phyloP scores from a whole-genome alignment of 164 flowering plant species.

The Pachysandra terminalis region DNA sequence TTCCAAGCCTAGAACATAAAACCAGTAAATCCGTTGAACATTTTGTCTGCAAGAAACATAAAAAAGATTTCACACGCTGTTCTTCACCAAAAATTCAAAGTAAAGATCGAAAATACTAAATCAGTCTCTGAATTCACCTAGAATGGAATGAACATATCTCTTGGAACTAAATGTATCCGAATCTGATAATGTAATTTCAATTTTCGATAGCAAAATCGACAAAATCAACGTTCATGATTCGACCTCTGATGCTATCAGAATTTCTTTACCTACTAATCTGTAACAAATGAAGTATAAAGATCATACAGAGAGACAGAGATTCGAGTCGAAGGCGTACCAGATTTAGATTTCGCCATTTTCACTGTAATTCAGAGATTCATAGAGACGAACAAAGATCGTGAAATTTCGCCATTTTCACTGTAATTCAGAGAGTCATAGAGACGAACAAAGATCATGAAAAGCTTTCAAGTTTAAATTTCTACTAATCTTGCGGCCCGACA shows the following conservation, averaged over 20 bases:
- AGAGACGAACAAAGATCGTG: neutral
- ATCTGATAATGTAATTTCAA: too few relatives aligned
- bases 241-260: too few relatives aligned
- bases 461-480: neutral
- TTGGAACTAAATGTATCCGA: too few relatives aligned
- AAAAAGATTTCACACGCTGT: neutral
- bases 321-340: slow-evolving; percentile 1
- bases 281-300: neutral
- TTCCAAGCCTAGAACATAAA: slow-evolving; percentile 3
- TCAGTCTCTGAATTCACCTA: too few relatives aligned
- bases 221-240: neutral
- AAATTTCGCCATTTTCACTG: slow-evolving; percentile 1
- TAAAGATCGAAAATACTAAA: neutral
- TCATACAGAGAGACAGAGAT: neutral
- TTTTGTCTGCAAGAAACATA: slow-evolving; percentile 1
- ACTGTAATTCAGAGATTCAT: neutral
- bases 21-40: slow-evolving; percentile 23
- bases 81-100: neutral
- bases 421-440: neutral
- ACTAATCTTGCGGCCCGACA: neutral
- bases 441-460: neutral
- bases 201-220: too few relatives aligned
- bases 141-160: too few relatives aligned
- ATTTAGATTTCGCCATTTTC: neutral
- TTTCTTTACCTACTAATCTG: neutral